A percentile compares a stretch with the other conserved stretches of the same genome.
Evolutionary conservation across 179 eudicot species (phyloP).

Genomic region (Pouteria campechiana): DNA sequence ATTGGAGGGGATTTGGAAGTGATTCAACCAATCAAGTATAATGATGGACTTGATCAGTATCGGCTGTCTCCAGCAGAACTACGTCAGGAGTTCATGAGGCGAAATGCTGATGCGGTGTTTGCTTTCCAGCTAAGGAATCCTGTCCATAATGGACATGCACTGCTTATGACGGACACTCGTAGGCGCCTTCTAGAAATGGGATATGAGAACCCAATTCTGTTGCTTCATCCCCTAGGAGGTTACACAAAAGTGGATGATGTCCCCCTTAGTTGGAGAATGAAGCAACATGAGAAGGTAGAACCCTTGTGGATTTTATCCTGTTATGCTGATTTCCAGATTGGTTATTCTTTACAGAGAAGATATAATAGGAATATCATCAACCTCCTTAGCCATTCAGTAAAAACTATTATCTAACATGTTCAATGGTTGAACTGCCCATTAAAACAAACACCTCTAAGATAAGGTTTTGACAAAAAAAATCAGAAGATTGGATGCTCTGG

Average conservation of each 20-base stretch:
- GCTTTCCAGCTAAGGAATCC: constrained; percentile 97
- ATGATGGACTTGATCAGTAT: constrained; percentile 80
- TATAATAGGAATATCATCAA: no score
- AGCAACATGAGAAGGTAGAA: constrained; percentile 97
- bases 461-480: no score
- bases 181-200: constrained; percentile 93
- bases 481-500: no score
- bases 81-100: constrained; percentile 63
- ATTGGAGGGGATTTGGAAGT: constrained; percentile 94
- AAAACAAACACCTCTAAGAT: no score
- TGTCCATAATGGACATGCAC: constrained; percentile 94
- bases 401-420: no score
- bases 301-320: not conserved
- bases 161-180: constrained; percentile 92
- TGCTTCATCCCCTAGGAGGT: constrained; percentile 94
- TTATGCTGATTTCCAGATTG: not conserved
- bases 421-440: no score
- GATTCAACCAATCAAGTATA: constrained; percentile 67
- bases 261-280: constrained; percentile 88
- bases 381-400: no score
- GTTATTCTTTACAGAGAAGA: no score
- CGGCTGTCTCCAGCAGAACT: constrained; percentile 79
- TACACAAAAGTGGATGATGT: constrained; percentile 91
- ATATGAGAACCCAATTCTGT: constrained; percentile 70
- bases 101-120: constrained; percentile 94